These are phyloP conservation scores for Ophiocordyceps camponoti-leonardi DNA, from an alignment of 2,329 filamentous ascomycete genomes.

Conservation along the genomic window DNA sequence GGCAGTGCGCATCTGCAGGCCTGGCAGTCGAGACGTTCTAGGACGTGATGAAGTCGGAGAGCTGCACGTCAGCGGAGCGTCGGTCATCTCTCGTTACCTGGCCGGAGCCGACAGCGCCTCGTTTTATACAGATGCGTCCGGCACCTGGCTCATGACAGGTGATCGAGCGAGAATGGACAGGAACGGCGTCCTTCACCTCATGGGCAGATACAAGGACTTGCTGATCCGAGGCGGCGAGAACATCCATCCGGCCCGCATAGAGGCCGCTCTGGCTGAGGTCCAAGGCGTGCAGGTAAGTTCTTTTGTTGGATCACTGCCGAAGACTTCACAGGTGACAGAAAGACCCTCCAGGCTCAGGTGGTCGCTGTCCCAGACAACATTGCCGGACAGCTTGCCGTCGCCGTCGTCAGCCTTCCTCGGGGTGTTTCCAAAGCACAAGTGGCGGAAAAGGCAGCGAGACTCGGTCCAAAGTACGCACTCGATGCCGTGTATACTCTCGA, in stretches of 20 bases:
- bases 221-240: slow-evolving; percentile 28
- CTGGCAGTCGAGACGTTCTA: slow-evolving; percentile 12
- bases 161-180: slow-evolving; percentile 22
- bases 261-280: slow-evolving; percentile 16
- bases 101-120: slow-evolving; percentile 7
- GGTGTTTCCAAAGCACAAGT: slow-evolving; percentile 14
- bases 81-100: slow-evolving; percentile 18
- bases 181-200: slow-evolving; percentile 18
- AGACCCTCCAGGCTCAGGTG: slow-evolving; percentile 15
- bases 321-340: background rate
- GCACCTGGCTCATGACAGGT: slow-evolving; percentile 21
- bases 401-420: slow-evolving; percentile 19
- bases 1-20: slow-evolving; percentile 18
- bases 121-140: slow-evolving; percentile 18
- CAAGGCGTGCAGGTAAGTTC: slow-evolving; percentile 11
- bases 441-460: slow-evolving; percentile 9
- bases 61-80: slow-evolving; percentile 20
- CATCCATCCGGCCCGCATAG: slow-evolving; percentile 20
- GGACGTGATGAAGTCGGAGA: slow-evolving; percentile 17
- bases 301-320: too few relatives aligned
- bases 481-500: slow-evolving; percentile 21
- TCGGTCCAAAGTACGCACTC: slow-evolving; percentile 21
- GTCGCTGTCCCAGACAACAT: slow-evolving; percentile 24
- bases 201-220: slow-evolving; percentile 26
- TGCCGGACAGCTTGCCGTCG: slow-evolving; percentile 29